Conservation (phyloP, 2,329 filamentous ascomycete species). For the Claviceps fusiformis region DNA sequence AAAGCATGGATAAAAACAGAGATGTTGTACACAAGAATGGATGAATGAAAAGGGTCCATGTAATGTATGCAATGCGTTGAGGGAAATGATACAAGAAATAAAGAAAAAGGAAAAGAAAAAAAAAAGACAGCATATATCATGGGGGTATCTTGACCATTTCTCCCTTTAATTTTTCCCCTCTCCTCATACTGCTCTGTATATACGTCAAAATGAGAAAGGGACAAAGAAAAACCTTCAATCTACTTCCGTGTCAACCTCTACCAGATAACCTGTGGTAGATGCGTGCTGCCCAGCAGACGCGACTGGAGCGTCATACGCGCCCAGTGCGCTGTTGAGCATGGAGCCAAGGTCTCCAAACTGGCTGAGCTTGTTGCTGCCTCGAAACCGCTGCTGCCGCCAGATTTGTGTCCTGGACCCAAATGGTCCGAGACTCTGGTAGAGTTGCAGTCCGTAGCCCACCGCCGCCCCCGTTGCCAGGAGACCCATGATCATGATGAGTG, state of each 20-base stretch:
- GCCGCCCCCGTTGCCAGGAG: slow-evolving; percentile 24
- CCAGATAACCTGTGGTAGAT: slow-evolving; percentile 14
- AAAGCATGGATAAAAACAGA: neutral
- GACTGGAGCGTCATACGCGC: slow-evolving; percentile 11
- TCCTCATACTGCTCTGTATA: neutral
- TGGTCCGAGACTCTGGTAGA: slow-evolving; percentile 28
- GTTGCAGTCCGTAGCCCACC: slow-evolving; percentile 24
- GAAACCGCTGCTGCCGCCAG: slow-evolving; percentile 25
- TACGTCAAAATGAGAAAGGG: neutral
- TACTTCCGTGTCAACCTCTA: slow-evolving; percentile 23
- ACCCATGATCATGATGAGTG: slow-evolving; percentile 18
- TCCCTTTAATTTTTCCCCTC: neutral
- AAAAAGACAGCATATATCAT: neutral
- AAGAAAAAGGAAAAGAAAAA: too few species aligned
- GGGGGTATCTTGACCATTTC: slow-evolving; percentile 5
- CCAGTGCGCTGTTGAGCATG: slow-evolving; percentile 26
- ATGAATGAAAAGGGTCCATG: neutral
- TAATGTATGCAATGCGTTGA: neutral
- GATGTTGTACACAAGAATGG: neutral
- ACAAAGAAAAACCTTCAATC: slow-evolving; percentile 15
- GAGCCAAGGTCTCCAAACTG: slow-evolving; percentile 34
- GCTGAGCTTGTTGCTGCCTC: slow-evolving; percentile 19
- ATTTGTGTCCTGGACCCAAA: slow-evolving; percentile 31
- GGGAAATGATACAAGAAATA: neutral
- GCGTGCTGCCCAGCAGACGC: slow-evolving; percentile 6